A percentile compares a stretch with the other conserved stretches of the same genome.
Evolutionary conservation across 2,329 filamentous ascomycete genomes (phyloP).

Genomic region (Chalaropsis ovoidea): DNA sequence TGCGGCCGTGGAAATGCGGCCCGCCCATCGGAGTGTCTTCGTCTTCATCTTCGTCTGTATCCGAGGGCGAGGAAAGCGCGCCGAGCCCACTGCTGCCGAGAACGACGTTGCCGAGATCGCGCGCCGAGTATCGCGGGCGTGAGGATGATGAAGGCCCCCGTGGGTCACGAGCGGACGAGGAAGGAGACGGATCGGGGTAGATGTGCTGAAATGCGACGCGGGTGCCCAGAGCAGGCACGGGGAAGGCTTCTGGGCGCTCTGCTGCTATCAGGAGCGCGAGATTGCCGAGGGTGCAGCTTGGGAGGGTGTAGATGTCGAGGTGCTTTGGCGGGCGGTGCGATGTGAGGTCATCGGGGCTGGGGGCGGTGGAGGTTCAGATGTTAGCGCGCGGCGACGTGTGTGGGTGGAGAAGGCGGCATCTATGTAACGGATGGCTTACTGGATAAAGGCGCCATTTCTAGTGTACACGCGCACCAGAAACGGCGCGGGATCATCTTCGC

Average conservation of each 20-base stretch:
- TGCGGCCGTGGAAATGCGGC: conserved; percentile 70
- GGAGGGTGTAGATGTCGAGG: conserved; percentile 79
- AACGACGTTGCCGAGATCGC: conserved; percentile 74
- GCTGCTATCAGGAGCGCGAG: conserved; percentile 66
- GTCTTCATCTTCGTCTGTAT: conserved; percentile 32
- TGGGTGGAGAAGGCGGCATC: neutral
- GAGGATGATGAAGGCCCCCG: neutral
- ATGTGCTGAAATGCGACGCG: conserved; percentile 80
- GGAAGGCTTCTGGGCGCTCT: conserved; percentile 55
- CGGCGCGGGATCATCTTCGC: conserved; percentile 47
- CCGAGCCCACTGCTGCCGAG: conserved; percentile 51
- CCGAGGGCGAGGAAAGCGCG: conserved; percentile 30
- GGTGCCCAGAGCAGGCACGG: conserved; percentile 65
- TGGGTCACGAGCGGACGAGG: conserved; percentile 28
- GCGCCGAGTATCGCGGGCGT: conserved; percentile 55
- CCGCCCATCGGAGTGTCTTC: conserved; percentile 37
- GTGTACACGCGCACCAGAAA: conserved; percentile 85
- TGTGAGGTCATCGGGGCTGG: conserved; percentile 60
- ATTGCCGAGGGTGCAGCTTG: conserved; percentile 68
- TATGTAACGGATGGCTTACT: conserved; percentile 41
- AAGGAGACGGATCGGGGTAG: conserved; percentile 57
- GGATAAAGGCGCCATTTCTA: conserved; percentile 60
- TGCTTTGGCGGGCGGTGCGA: conserved; percentile 50
- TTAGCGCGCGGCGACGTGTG: neutral
- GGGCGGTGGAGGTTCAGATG: neutral